Percentiles rank a stretch among this genome's conserved stretches.
phyloP scores from a whole-genome alignment of 768 basidiomycete species.

The Lactarius hatsudake region DNA sequence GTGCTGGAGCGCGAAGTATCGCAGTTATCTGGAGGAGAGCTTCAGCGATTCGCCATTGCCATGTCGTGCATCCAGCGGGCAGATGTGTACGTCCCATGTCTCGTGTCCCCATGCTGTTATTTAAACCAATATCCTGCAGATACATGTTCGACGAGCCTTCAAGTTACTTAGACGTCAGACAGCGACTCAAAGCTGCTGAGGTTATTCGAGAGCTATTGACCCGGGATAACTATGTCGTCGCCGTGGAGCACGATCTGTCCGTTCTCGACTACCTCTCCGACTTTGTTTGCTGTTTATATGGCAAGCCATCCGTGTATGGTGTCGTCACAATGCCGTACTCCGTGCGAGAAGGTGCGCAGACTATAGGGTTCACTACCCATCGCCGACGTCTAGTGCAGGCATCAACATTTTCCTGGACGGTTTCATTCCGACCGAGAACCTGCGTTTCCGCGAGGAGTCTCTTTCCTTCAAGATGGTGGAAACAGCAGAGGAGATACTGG shows the following conservation, averaged over 20 bases:
- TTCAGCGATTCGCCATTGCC: conserved; percentile 97
- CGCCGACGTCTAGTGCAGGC: conserved; percentile 44
- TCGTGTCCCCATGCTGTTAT: not conserved
- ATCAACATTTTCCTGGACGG: conserved; percentile 99
- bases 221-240: conserved; percentile 88
- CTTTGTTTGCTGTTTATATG: conserved; percentile 96
- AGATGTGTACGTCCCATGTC: conserved; percentile 70
- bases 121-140: conserved; percentile 12
- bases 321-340: conserved; percentile 99
- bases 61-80: conserved; percentile 94
- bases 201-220: conserved; percentile 86
- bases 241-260: conserved; percentile 98
- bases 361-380: not conserved
- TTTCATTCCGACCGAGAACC: conserved; percentile 96
- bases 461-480: conserved; percentile 98
- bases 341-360: conserved; percentile 82
- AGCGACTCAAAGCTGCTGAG: conserved; percentile 91
- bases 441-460: conserved; percentile 95
- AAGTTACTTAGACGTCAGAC: conserved; percentile 94
- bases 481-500: conserved; percentile 84
- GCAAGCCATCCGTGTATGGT: conserved; percentile 95
- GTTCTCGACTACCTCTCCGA: conserved; percentile 98
- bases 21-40: conserved; percentile 93
- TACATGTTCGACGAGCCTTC: conserved; percentile 99
- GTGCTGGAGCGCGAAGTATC: conserved; percentile 81